phyloP scores from a whole-genome alignment of 805 yeast species.

The Candida sithepensis region DNA sequence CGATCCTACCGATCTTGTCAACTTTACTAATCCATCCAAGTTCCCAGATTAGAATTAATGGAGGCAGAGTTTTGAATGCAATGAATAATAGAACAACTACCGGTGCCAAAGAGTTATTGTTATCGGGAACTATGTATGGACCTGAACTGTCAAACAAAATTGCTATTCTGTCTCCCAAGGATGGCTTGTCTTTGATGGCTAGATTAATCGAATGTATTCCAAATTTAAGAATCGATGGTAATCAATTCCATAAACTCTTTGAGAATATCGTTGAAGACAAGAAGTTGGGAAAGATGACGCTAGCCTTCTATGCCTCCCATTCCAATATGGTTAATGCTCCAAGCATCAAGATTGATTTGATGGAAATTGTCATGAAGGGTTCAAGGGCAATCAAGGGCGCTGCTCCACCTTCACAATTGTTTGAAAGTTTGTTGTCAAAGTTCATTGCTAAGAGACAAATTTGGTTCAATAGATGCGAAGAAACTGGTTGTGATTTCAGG shows the following conservation, averaged over 20 bases:
- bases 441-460: constrained; percentile 46
- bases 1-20: constrained; percentile 56
- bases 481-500: constrained; percentile 46
- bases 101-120: constrained; percentile 38
- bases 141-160: constrained; percentile 38
- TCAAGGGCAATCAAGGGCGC: constrained; percentile 38
- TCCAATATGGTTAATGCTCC: constrained; percentile 51
- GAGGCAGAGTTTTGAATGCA: constrained; percentile 35
- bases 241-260: constrained; percentile 39
- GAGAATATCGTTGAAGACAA: constrained; percentile 41
- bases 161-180: constrained; percentile 62
- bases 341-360: constrained; percentile 49
- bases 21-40: constrained; percentile 51
- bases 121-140: constrained; percentile 60
- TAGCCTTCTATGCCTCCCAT: constrained; percentile 69
- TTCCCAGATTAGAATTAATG: constrained; percentile 46
- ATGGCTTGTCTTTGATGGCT: constrained; percentile 45
- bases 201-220: constrained; percentile 35
- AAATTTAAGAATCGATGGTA: constrained; percentile 48
- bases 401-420: constrained; percentile 44
- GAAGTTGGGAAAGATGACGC: constrained; percentile 50
- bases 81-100: constrained; percentile 35
- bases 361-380: constrained; percentile 42
- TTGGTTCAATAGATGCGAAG: constrained; percentile 42
- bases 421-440: constrained; percentile 39